Percentiles rank a stretch among this genome's conserved stretches.
phyloP scores from a whole-genome alignment of 805 yeast species.

The Tetrapisispora taiwanensis region DNA sequence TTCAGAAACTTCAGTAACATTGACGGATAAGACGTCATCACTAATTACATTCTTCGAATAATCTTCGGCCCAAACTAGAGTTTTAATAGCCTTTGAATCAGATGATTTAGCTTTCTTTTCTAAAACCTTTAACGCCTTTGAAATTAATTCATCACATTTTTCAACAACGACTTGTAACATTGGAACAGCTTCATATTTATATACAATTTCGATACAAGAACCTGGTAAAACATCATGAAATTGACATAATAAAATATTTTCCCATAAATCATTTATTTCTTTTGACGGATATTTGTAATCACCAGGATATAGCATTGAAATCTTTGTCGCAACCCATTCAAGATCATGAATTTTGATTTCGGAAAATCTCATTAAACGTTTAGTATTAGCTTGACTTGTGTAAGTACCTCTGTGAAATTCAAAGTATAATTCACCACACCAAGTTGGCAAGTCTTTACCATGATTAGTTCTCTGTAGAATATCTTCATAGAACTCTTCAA shows the following conservation, averaged over 20 bases:
- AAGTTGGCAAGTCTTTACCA: slow-evolving; percentile 64
- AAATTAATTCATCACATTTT: slow-evolving; percentile 42
- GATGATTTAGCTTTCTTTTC: slow-evolving; percentile 16
- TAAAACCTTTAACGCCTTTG: slow-evolving; percentile 39
- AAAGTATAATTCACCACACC: slow-evolving; percentile 90
- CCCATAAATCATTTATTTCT: slow-evolving; percentile 70
- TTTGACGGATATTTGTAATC: slow-evolving; percentile 62
- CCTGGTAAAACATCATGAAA: slow-evolving; percentile 99
- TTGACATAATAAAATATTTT: slow-evolving; percentile 78
- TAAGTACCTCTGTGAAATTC: slow-evolving; percentile 97
- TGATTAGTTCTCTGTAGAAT: slow-evolving; percentile 51
- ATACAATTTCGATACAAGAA: slow-evolving; percentile 87
- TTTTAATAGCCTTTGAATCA: slow-evolving; percentile 31
- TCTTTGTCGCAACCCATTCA: slow-evolving; percentile 71
- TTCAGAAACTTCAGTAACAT: slow-evolving; percentile 27
- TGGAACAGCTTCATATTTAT: slow-evolving; percentile 77
- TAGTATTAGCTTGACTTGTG: slow-evolving; percentile 84
- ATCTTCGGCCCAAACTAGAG: slow-evolving; percentile 48
- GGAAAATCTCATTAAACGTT: slow-evolving; percentile 64
- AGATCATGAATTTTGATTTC: slow-evolving; percentile 77
- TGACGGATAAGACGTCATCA: background rate
- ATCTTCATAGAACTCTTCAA: slow-evolving; percentile 70
- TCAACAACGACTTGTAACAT: slow-evolving; percentile 52
- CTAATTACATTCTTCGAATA: slow-evolving; percentile 30
- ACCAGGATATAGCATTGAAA: slow-evolving; percentile 41